Base-by-base conservation (phyloP, 75 land plant species). In the Chamaecyparis obtusa region DNA sequence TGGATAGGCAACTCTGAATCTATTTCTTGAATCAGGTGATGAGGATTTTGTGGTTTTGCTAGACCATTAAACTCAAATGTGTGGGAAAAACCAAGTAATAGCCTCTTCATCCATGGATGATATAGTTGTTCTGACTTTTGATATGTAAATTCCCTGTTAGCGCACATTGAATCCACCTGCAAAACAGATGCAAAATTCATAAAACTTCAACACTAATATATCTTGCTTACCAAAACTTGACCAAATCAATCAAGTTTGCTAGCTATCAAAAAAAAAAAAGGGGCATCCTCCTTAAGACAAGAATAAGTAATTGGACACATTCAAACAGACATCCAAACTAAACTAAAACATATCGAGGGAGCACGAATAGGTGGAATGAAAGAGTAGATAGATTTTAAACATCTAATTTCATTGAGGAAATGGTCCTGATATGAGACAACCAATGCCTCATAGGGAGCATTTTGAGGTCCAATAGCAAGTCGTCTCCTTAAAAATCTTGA, bases 51-150 rank as follows among this genome's bases (percentile, higher is more conserved):
- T 82, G 99, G 99, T 84, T 86, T 90, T 85, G 91, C 89, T n/a
- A 99, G 99, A 64, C 99, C 99, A 91, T 93, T 97, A 67, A 44
- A 90, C 33, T 98, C 99, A 89, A 99, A 98, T 69, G 99, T 98
- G 11, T 99, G 94, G 2, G 97, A 93, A 92, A 93, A 94, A 15
- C 99, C 99, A 88, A 95, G 44, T 57, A 98, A 87, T 83, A 94
- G n/a, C 86, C 93, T 93, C 84, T 98, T 98, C 49, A 95, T 16
- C 95, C 95, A 95, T 5, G 99, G 97, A 72, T 95, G 81, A 78
- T 98, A 96, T 64, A 93, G 80, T 71, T 95, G 95, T 83, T 97
- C 99, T 30, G 83, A 48, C 87, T 87, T 89, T 83, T 93, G 93
- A 77, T 94, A 93, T 6, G 95, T 86, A 86, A 95, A 94, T n/a